These are phyloP conservation scores for Parathielavia appendiculata DNA, from an alignment of 495 filamentous ascomycete genomes.

Conservation along the genomic window DNA sequence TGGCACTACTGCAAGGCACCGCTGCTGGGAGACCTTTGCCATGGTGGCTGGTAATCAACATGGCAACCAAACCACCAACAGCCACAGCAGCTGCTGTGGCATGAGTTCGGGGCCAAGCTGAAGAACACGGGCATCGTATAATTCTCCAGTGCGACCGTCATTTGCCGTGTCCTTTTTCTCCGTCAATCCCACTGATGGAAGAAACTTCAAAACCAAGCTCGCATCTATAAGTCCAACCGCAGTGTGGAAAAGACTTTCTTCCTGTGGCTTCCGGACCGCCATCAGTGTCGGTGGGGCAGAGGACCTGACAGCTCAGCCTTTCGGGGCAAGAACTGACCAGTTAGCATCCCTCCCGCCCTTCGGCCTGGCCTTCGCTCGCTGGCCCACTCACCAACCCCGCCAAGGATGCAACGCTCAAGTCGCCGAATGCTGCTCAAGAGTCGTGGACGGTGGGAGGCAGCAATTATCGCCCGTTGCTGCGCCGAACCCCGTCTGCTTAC, in stretches of 20 bases:
- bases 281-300: constrained; percentile 4
- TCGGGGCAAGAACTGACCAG: neutral
- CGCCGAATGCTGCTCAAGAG: neutral
- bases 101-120: neutral
- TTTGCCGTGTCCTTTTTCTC: constrained; percentile 5
- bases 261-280: constrained; percentile 6
- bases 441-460: neutral
- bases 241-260: constrained; percentile 10
- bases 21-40: constrained; percentile 4
- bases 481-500: constrained; percentile 7
- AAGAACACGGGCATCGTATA: constrained; percentile 6
- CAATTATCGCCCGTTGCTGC: constrained; percentile 7
- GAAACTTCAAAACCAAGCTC: constrained; percentile 15
- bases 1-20: constrained; percentile 7
- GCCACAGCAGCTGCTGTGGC: neutral
- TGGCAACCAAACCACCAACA: neutral
- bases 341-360: neutral
- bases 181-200: constrained; percentile 9
- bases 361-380: constrained; percentile 9
- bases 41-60: constrained; percentile 3
- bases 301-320: constrained; percentile 2
- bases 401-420: constrained; percentile 15
- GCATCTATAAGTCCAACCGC: constrained; percentile 1
- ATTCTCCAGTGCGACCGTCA: neutral
- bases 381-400: constrained; percentile 14